A percentile compares a stretch with the other conserved stretches of the same genome.
These are phyloP conservation scores for Thielaviopsis musarum DNA, from an alignment of 2,329 filamentous ascomycete genomes.

Conservation along the genomic window DNA sequence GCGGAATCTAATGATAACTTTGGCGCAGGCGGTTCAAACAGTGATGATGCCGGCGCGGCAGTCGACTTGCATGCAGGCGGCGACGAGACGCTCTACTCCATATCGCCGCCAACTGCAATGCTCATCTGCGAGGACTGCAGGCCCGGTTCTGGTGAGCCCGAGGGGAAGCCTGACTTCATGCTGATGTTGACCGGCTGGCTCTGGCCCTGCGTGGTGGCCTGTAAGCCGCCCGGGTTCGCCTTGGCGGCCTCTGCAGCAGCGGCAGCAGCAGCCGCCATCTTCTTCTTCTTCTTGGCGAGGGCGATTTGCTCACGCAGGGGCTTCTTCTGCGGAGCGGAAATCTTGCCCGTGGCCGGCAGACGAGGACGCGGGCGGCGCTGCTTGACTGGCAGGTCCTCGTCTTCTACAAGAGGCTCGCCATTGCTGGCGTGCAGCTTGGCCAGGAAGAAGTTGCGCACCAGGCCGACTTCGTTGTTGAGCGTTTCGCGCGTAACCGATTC, in stretches of 20 bases:
- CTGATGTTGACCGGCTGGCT: slow-evolving; percentile 9
- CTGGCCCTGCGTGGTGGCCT: slow-evolving; percentile 16
- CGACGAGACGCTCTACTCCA: slow-evolving; percentile 9
- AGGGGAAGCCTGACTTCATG: slow-evolving; percentile 4
- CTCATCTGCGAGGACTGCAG: slow-evolving; percentile 9
- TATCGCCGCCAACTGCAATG: slow-evolving; percentile 11
- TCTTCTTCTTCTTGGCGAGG: slow-evolving; percentile 77
- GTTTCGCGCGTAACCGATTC: slow-evolving; percentile 67
- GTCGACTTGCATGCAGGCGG: background rate
- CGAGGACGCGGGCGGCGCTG: slow-evolving; percentile 61
- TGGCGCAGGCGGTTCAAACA: background rate
- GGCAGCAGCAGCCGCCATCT: slow-evolving; percentile 25
- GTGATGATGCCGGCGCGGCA: background rate
- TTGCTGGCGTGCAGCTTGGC: slow-evolving; percentile 72
- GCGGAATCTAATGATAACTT: no score
- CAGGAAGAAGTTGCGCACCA: slow-evolving; percentile 83
- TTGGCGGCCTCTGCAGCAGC: background rate
- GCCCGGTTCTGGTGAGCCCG: slow-evolving; percentile 6
- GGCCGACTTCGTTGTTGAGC: slow-evolving; percentile 63
- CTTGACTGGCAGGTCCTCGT: slow-evolving; percentile 86
- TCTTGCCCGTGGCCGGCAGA: slow-evolving; percentile 61
- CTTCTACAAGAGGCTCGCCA: slow-evolving; percentile 52
- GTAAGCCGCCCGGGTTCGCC: background rate
- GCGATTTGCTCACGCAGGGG: slow-evolving; percentile 69
- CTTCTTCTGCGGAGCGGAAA: slow-evolving; percentile 67